Evolutionary conservation across 352 stramenopile species (phyloP).

Genomic region (Globisporangium echinulatum): DNA sequence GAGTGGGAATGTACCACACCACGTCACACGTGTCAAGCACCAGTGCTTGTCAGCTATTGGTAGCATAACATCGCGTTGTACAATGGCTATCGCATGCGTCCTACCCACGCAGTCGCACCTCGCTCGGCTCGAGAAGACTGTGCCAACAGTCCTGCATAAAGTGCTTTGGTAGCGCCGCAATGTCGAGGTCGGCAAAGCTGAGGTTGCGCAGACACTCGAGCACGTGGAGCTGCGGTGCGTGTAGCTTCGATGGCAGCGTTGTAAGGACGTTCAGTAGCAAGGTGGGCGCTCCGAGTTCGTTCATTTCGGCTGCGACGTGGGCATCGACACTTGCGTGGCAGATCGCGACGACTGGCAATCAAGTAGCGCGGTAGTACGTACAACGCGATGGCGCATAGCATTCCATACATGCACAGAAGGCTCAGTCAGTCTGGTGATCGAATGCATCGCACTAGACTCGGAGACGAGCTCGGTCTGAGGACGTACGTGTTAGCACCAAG

Average conservation of each 20-base stretch:
- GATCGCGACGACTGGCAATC: conserved; percentile 36
- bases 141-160: conserved; percentile 26
- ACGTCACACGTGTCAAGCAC: background rate
- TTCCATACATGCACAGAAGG: conserved; percentile 7
- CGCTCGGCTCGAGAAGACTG: conserved; percentile 13
- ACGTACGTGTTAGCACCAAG: conserved; percentile 41
- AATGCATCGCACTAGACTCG: too few species aligned
- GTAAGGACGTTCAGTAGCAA: conserved; percentile 26
- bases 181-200: conserved; percentile 17
- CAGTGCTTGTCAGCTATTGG: background rate
- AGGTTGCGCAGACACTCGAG: conserved; percentile 56
- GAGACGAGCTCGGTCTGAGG: background rate
- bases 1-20: too few species aligned
- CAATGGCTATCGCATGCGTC: too few species aligned
- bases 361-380: conserved; percentile 30
- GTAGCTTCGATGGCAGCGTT: conserved; percentile 16
- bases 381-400: conserved; percentile 41
- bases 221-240: conserved; percentile 14
- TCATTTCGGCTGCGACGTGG: conserved; percentile 34
- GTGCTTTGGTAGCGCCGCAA: conserved; percentile 8
- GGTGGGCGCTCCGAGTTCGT: conserved; percentile 22
- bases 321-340: conserved; percentile 56
- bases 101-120: conserved; percentile 4
- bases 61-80: too few species aligned
- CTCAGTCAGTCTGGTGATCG: too few species aligned